Evolutionary conservation across 2,329 filamentous ascomycete genomes (phyloP), one percentile per base, ranked within the genome.

Genomic region (Beauveria medogensis): DNA sequence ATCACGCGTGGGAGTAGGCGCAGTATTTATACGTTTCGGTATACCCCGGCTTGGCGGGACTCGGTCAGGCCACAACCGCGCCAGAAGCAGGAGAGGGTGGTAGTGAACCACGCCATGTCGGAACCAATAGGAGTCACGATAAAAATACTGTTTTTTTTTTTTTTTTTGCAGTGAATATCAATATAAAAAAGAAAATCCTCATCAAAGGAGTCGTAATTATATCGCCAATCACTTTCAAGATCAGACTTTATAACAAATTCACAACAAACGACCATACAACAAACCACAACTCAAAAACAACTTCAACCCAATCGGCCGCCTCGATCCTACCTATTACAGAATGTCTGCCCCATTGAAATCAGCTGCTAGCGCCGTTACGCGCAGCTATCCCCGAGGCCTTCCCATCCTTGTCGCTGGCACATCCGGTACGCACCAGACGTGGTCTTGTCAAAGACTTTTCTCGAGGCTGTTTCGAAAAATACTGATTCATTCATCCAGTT

Each of bases 91-190:
- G 58, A 48, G 58, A 60, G 16, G 22, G 10, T 41, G 34, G 43
- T 46, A 10, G 22, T n/a, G 2, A 55, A 60, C 58, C 58, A 60
- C 58, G 58, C 58, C 58, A 60, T 55, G 20, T 60, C 58, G 58
- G 58, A 60, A 43, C 20, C 28, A 28, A 16, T 34, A 55, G 58
- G 58, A 55, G 20, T 60, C n/a, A 18, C n/a, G 57, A 46, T 54
- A 22, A 18, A 37, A 53, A 26, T 9, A 16, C 2, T 20, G 22
- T 3, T 34, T 18, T 12, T 48, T 48, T 22, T 48, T 48, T 22
- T 22, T 22, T 22, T 22, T n/a, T 41, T 3, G 28, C 12, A 18
- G 24, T 9, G 30, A 20, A 12, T 5, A 20, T 9, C 1, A 1
- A 40, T 50, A 43, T 55, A 60, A 60, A 48, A 55, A 41, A n/a